Evolutionary conservation across 176 grass and related monocot species (phyloP).

Genomic region (Cenchrus fungigraminus): DNA sequence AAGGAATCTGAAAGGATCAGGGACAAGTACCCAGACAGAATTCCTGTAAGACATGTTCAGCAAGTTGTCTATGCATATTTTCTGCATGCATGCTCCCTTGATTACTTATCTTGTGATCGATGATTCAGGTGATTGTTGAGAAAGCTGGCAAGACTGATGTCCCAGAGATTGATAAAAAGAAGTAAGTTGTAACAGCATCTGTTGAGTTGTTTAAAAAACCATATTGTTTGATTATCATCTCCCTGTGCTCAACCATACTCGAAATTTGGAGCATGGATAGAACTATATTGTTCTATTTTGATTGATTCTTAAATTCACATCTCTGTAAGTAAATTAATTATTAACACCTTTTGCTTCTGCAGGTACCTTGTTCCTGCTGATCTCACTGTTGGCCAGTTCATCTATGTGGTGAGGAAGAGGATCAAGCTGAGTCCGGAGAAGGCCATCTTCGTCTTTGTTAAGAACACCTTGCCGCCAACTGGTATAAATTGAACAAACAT

Average conservation of each 20-base stretch:
- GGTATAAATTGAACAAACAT: slow-evolving; percentile 36
- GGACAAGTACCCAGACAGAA: slow-evolving; percentile 85
- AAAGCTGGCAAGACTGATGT: slow-evolving; percentile 83
- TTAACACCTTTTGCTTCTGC: neutral
- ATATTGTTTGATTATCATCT: slow-evolving; percentile 14
- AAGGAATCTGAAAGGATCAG: slow-evolving; percentile 82
- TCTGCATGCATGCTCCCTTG: neutral
- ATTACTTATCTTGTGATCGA: slow-evolving; percentile 22
- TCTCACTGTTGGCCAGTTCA: slow-evolving; percentile 82
- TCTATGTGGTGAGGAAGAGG: slow-evolving; percentile 90
- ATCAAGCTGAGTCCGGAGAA: slow-evolving; percentile 89
- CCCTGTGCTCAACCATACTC: neutral
- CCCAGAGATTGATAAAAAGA: slow-evolving; percentile 93
- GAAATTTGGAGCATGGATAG: neutral
- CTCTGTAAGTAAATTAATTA: too few relatives aligned
- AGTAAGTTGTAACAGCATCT: slow-evolving; percentile 40
- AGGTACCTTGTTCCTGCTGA: slow-evolving; percentile 93
- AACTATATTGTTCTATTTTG: neutral
- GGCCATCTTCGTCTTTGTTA: slow-evolving; percentile 94
- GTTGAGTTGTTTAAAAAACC: too few relatives aligned
- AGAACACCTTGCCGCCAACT: slow-evolving; percentile 77
- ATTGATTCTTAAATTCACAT: neutral
- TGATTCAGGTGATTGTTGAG: slow-evolving; percentile 87
- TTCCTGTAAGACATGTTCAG: slow-evolving; percentile 59
- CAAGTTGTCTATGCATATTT: neutral